Percentiles rank a stretch among this genome's conserved stretches.
These are phyloP conservation scores for Aspergillus diversus DNA, from an alignment of 495 filamentous ascomycete species.

Conservation along the genomic window DNA sequence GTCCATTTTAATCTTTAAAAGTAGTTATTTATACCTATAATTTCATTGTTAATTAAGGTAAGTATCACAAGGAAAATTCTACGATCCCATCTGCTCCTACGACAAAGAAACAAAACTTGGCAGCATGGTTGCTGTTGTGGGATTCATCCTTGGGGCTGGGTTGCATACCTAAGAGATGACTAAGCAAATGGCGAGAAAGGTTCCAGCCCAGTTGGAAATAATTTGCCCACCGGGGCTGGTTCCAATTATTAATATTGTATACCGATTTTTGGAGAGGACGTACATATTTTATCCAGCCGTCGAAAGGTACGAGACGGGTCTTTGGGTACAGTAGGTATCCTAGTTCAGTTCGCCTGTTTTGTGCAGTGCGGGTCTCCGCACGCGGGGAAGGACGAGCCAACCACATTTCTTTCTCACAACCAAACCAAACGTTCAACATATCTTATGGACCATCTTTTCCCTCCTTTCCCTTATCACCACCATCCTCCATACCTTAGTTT, in stretches of 20 bases:
- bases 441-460: background rate
- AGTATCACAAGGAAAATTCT: background rate
- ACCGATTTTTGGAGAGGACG: background rate
- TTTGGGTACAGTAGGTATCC: background rate
- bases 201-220: background rate
- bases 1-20: background rate
- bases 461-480: background rate
- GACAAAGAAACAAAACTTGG: too few species aligned
- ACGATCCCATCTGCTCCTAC: too few species aligned
- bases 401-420: background rate
- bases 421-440: too few species aligned
- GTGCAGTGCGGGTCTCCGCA: background rate
- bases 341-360: background rate
- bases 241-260: background rate
- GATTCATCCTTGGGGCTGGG: too few species aligned
- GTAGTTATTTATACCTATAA: background rate
- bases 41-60: background rate
- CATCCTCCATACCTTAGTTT: background rate
- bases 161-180: background rate
- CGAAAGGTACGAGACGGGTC: background rate
- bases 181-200: background rate
- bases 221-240: background rate
- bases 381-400: background rate
- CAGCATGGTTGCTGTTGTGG: too few species aligned
- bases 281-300: background rate